phyloP scores from a whole-genome alignment of 1,284 basidiomycete species.

The Papiliotrema nemorosa region DNA sequence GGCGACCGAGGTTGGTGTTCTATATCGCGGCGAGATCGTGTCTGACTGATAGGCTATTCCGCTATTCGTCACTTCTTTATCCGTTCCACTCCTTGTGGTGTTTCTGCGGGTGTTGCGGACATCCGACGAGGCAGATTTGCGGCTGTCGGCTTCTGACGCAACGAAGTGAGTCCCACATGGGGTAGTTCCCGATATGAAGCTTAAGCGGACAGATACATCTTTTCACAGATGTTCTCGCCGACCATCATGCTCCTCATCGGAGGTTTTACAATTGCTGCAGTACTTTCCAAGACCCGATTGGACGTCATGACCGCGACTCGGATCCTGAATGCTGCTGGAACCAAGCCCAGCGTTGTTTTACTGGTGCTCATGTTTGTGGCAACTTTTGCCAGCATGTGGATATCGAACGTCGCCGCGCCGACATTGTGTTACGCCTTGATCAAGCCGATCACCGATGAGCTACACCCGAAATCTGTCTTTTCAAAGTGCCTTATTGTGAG shows the following conservation, averaged over 20 bases:
- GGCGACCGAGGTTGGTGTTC: constrained; percentile 77
- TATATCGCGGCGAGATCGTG: too few species aligned
- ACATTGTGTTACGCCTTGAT: constrained; percentile 97
- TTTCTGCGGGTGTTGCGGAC: constrained; percentile 74
- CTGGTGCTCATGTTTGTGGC: constrained; percentile 95
- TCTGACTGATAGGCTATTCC: constrained; percentile 72
- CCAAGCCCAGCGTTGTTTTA: constrained; percentile 77
- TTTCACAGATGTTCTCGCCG: constrained; percentile 57
- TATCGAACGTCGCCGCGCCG: constrained; percentile 96
- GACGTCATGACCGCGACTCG: constrained; percentile 93
- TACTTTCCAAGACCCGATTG: constrained; percentile 94
- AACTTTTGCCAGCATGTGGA: constrained; percentile 99
- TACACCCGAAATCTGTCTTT: constrained; percentile 83
- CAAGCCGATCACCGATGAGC: constrained; percentile 87
- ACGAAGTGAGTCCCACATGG: constrained; percentile 64
- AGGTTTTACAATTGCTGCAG: constrained; percentile 98
- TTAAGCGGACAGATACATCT: constrained; percentile 51
- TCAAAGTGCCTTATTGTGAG: constrained; percentile 86
- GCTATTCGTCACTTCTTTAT: constrained; percentile 89
- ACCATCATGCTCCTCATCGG: constrained; percentile 93
- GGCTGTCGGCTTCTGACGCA: constrained; percentile 65
- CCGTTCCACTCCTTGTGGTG: constrained; percentile 89
- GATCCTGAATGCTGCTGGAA: constrained; percentile 84
- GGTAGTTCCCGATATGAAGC: background rate
- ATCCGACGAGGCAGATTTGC: constrained; percentile 56